A percentile compares a stretch with the other conserved stretches of the same genome.
Evolutionary conservation across 345 rosid genomes (phyloP).

Genomic region (Balakata baccata): DNA sequence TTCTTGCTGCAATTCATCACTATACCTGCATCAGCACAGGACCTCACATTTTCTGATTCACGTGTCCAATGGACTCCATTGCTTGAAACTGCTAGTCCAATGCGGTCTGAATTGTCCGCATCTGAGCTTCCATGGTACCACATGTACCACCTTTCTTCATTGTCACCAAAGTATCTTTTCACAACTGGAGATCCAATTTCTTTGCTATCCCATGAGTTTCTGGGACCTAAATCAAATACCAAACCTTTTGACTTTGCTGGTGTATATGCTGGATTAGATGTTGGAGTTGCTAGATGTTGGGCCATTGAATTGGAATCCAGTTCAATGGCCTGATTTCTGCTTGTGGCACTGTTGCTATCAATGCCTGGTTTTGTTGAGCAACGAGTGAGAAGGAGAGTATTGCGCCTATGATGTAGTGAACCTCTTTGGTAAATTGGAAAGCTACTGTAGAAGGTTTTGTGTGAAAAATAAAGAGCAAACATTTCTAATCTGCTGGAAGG

Average conservation of each 20-base stretch:
- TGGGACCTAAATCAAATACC: constrained; percentile 55
- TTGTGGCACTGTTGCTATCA: constrained; percentile 28
- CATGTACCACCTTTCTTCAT: constrained; percentile 87
- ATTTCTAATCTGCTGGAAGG: constrained; percentile 20
- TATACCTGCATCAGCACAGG: constrained; percentile 58
- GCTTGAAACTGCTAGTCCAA: constrained; percentile 70
- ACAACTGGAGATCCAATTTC: constrained; percentile 79
- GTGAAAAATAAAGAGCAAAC: constrained; percentile 4
- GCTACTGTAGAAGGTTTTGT: constrained; percentile 17
- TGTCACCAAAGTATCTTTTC: constrained; percentile 71
- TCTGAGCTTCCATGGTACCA: constrained; percentile 73
- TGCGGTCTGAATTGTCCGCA: constrained; percentile 18
- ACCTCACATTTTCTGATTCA: constrained; percentile 32
- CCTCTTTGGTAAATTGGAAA: constrained; percentile 18
- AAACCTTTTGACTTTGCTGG: constrained; percentile 39
- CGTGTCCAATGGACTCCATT: constrained; percentile 84
- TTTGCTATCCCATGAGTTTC: constrained; percentile 59
- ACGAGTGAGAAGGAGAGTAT: constrained; percentile 29
- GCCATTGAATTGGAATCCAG: constrained; percentile 16
- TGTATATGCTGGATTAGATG: constrained; percentile 9
- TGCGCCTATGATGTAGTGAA: constrained; percentile 22
- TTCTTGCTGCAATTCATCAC: constrained; percentile 57
- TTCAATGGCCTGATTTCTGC: constrained; percentile 26
- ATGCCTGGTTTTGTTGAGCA: constrained; percentile 49
- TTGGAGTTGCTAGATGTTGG: constrained; percentile 11